These are phyloP conservation scores for Candida sphagnicola DNA, from an alignment of 805 yeast genomes.

Conservation along the genomic window DNA sequence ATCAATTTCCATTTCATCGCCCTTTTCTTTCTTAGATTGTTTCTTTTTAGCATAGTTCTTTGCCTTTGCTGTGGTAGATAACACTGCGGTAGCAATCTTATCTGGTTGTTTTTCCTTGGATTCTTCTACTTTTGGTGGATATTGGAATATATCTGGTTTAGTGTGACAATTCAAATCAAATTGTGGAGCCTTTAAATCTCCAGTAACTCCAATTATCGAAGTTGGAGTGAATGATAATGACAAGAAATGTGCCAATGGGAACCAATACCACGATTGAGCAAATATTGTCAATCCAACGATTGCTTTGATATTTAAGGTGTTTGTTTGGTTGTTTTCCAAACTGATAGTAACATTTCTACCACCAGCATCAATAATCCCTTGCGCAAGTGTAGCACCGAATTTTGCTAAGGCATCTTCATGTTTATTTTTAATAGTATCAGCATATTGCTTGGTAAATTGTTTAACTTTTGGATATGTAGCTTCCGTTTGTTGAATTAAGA, in stretches of 20 bases:
- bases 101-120: constrained; percentile 79
- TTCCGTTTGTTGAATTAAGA: constrained; percentile 83
- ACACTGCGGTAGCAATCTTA: constrained; percentile 86
- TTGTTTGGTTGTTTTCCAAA: constrained; percentile 83
- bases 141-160: constrained; percentile 73
- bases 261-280: constrained; percentile 98
- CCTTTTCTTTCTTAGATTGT: constrained; percentile 43
- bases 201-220: constrained; percentile 76
- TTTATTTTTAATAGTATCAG: constrained; percentile 75
- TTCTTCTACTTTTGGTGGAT: constrained; percentile 85
- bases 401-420: constrained; percentile 96
- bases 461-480: constrained; percentile 75
- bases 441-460: constrained; percentile 67
- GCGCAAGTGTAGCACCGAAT: constrained; percentile 95
- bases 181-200: constrained; percentile 80
- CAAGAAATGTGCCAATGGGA: constrained; percentile 91
- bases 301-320: constrained; percentile 84
- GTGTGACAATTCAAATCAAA: constrained; percentile 78
- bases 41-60: constrained; percentile 82
- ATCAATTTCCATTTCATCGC: constrained; percentile 41
- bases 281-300: constrained; percentile 89
- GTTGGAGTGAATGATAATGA: constrained; percentile 92
- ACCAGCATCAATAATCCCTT: constrained; percentile 98
- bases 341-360: constrained; percentile 96
- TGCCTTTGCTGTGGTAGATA: constrained; percentile 92